phyloP scores from a whole-genome alignment of 2,329 filamentous ascomycete species.

The Didymella exigua region DNA sequence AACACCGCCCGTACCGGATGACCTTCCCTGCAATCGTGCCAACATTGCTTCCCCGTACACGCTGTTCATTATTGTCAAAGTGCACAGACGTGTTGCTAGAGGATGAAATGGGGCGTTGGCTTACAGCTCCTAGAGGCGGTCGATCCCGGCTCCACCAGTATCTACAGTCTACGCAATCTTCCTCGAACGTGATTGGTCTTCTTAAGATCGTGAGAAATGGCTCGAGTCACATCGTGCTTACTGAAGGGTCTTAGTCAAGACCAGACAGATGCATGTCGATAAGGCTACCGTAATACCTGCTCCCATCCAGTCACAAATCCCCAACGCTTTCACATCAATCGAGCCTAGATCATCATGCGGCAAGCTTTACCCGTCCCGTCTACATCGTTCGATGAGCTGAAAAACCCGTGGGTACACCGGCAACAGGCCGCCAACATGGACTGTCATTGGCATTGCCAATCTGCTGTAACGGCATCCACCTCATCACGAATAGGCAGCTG shows the following conservation, averaged over 20 bases:
- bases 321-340: constrained; percentile 25
- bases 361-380: constrained; percentile 22
- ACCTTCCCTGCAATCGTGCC: not conserved
- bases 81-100: not conserved
- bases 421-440: constrained; percentile 19
- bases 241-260: constrained; percentile 45
- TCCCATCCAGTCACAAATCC: constrained; percentile 23
- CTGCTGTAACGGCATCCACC: constrained; percentile 27
- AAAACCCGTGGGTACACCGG: constrained; percentile 26
- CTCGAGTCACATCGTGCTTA: constrained; percentile 33
- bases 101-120: not conserved
- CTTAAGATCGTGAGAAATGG: not conserved
- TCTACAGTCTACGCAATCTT: constrained; percentile 5
- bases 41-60: not conserved
- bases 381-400: constrained; percentile 22
- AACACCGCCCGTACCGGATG: not conserved
- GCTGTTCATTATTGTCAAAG: not conserved
- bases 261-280: constrained; percentile 36
- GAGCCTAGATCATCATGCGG: constrained; percentile 28
- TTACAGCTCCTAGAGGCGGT: not conserved
- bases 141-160: constrained; percentile 12
- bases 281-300: constrained; percentile 34
- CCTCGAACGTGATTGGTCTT: constrained; percentile 8
- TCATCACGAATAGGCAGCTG: constrained; percentile 5
- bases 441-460: constrained; percentile 33